These are phyloP conservation scores for Stachybotrys elegans DNA, from an alignment of 2,329 filamentous ascomycete species.

Conservation along the genomic window DNA sequence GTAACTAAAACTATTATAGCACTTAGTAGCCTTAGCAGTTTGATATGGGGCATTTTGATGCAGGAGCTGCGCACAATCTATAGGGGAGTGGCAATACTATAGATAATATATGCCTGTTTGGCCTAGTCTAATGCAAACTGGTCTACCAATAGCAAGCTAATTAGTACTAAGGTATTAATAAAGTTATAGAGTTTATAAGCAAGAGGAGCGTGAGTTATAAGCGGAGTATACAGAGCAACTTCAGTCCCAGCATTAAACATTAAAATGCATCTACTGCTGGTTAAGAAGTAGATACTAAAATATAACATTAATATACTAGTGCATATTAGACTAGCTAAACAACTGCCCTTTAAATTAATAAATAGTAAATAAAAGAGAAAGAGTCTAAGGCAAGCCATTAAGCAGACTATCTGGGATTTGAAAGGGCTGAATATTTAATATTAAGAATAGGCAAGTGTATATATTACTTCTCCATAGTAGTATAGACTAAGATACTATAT, in stretches of 20 bases:
- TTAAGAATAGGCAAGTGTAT: background rate
- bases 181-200: slow-evolving; percentile 1
- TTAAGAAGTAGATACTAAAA: background rate
- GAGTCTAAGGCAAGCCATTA: background rate
- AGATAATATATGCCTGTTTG: background rate
- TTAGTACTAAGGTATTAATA: background rate
- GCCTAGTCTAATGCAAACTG: background rate
- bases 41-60: background rate
- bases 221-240: background rate
- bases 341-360: background rate
- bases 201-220: background rate
- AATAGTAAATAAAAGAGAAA: background rate
- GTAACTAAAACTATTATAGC: background rate
- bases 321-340: background rate
- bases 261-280: slow-evolving; percentile 1
- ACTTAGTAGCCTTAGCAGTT: background rate
- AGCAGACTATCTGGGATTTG: background rate
- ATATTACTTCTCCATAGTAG: background rate
- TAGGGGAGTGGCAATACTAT: background rate
- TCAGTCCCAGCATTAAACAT: slow-evolving; percentile 1
- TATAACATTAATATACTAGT: background rate
- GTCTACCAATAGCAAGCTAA: background rate
- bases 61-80: background rate
- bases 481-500: background rate
- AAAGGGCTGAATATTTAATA: background rate